These are phyloP conservation scores for Umbilicus rupestris DNA, from an alignment of 164 flowering plant species.

Conservation along the genomic window DNA sequence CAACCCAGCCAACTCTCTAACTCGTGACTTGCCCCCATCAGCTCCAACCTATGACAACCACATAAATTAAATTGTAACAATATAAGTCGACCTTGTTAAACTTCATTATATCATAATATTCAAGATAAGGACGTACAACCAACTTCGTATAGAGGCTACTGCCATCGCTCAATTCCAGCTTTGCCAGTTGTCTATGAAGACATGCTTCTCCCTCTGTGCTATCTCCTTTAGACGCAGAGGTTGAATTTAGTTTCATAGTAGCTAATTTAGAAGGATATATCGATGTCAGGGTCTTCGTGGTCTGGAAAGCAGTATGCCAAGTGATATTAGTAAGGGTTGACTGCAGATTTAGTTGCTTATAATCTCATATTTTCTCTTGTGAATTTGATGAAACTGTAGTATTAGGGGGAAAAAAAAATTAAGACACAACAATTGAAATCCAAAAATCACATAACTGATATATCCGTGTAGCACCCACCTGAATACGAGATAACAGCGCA, in stretches of 20 bases:
- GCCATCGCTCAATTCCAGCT: conserved; percentile 73
- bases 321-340: not conserved
- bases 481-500: conserved; percentile 53
- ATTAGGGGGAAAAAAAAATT: not conserved
- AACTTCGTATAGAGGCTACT: conserved; percentile 59
- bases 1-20: conserved; percentile 79
- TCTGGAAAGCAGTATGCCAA: conserved; percentile 21
- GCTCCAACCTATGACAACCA: conserved; percentile 69
- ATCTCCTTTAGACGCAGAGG: conserved; percentile 20
- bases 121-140: conserved; percentile 48
- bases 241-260: conserved; percentile 42
- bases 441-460: not conserved
- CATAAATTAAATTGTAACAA: not conserved
- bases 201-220: conserved; percentile 15
- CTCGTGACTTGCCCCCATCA: conserved; percentile 88
- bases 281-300: conserved; percentile 46
- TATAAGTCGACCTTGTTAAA: not conserved
- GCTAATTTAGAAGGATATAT: conserved; percentile 54
- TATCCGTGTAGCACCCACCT: conserved; percentile 39
- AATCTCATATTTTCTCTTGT: not conserved
- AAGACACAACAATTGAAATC: not conserved
- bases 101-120: not conserved
- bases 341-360: not conserved
- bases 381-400: not conserved
- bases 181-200: conserved; percentile 31